Percentiles rank a stretch among this genome's conserved stretches.
phyloP scores from a whole-genome alignment of 202 grass and related monocot species.

The Panicum virgatum region DNA sequence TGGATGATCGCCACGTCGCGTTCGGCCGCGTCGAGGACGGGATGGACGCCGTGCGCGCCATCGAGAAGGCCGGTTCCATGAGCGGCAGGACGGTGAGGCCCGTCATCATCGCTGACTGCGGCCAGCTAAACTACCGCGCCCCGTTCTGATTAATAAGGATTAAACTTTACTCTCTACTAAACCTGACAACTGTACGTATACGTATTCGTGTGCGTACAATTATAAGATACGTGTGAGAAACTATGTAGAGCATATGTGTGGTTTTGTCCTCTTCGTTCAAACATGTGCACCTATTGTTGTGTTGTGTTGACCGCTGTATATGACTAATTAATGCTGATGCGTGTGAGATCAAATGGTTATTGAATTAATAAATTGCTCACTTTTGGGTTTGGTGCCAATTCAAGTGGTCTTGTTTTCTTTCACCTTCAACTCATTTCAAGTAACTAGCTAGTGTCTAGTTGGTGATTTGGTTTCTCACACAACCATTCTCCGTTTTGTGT shows the following conservation, averaged over 20 bases:
- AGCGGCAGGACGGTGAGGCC: conserved; percentile 44
- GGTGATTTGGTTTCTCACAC: neutral
- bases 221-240: neutral
- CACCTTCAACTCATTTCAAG: neutral
- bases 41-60: neutral
- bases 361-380: too few relatives aligned
- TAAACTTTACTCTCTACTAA: neutral
- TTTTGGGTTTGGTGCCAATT: neutral
- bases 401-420: neutral
- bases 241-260: neutral
- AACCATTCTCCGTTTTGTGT: too few relatives aligned
- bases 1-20: conserved; percentile 49
- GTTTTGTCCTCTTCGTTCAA: neutral
- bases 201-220: neutral
- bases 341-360: neutral
- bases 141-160: neutral
- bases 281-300: neutral
- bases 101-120: conserved; percentile 46
- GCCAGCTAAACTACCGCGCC: neutral
- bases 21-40: conserved; percentile 44
- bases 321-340: neutral
- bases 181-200: neutral
- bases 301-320: neutral
- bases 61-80: conserved; percentile 36
- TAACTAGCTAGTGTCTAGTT: too few relatives aligned